phyloP scores from a whole-genome alignment of 2,329 filamentous ascomycete genomes.

The Trichothecium roseum region DNA sequence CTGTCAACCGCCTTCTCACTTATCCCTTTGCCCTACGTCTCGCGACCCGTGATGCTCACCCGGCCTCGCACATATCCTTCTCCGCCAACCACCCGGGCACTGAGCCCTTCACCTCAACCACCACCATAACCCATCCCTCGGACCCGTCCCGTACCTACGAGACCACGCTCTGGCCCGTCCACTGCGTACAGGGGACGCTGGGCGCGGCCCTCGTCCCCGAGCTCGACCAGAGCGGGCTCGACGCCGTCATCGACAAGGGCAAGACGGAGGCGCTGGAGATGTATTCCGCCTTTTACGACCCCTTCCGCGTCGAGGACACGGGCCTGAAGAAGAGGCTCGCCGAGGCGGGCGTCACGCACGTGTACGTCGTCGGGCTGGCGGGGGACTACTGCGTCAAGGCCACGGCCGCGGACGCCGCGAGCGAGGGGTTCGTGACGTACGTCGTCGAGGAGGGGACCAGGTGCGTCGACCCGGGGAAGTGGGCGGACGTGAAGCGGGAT shows the following conservation, averaged over 20 bases:
- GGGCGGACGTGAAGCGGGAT: constrained; percentile 43
- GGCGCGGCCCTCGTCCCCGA: constrained; percentile 69
- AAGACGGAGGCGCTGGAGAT: constrained; percentile 68
- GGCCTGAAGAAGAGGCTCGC: constrained; percentile 51
- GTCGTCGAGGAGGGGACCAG: constrained; percentile 71
- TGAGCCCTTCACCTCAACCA: constrained; percentile 54
- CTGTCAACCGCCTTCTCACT: constrained; percentile 65
- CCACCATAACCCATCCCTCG: constrained; percentile 56
- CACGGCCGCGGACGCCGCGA: constrained; percentile 68
- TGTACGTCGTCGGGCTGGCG: constrained; percentile 79
- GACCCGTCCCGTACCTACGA: constrained; percentile 52
- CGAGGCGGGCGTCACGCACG: constrained; percentile 55
- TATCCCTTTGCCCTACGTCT: constrained; percentile 65
- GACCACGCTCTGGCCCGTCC: constrained; percentile 75
- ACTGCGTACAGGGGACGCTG: constrained; percentile 68
- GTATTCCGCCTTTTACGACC: constrained; percentile 86
- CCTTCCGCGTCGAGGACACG: constrained; percentile 56
- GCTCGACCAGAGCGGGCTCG: constrained; percentile 50
- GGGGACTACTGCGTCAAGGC: constrained; percentile 81
- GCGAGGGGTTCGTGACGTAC: constrained; percentile 66
- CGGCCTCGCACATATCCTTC: constrained; percentile 75
- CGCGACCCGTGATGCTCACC: constrained; percentile 92
- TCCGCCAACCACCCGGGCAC: constrained; percentile 62
- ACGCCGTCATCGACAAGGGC: constrained; percentile 69
- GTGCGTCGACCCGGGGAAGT: constrained; percentile 54